Base-by-base conservation (phyloP, 176 grass and related monocot genomes). In the Avena atlantica region DNA sequence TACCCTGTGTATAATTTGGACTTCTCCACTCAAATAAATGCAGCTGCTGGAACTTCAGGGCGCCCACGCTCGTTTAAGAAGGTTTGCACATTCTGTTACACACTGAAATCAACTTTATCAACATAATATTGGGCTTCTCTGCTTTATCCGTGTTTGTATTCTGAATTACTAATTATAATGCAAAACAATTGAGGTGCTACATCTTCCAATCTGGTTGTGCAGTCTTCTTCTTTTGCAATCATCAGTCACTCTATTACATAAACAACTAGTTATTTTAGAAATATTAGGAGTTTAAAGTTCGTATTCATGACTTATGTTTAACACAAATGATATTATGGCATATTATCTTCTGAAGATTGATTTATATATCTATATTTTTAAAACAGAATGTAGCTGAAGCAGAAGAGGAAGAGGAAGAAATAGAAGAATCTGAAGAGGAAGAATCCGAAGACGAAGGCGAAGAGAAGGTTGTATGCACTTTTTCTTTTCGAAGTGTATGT, bases 31-130 rank as follows among this genome's bases (percentile, higher is more conserved):
- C 48, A 92, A 85, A 88, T 91, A 70, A 82, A 89, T 92, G 86
- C 93, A 98, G 96, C 86, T 79, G 81, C 96, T 89, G 96, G 96
- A 81, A 91, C 90, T 20, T 98, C 96, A 83, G 68, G 80, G 57
- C 93, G 96, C 6, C 96, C 93, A 25, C 89, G 91, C 62, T 92
- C 88, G 9, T 98, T 95, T 91, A 98, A 89, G 79, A 90, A 94
- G 93, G 96, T 98, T 29, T 27, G 74, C 48, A 71, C 25, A 48
- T 49, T 25, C 42, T 16, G 68, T 17, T 20, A 69, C 5, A 19
- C 20, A 77, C 4, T 56, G 55, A 36, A 58, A 84, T 68, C 11
- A 82, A n/a, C 21, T 70, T 29, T 42, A 42, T 42, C 12, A 25
- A 23, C 76, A 36, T 76, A 82, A 7, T 69, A 9, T 21, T 68